Evolutionary conservation across 1,139 yeast genomes (phyloP).

Genomic region (Candida tetrigidarum): DNA sequence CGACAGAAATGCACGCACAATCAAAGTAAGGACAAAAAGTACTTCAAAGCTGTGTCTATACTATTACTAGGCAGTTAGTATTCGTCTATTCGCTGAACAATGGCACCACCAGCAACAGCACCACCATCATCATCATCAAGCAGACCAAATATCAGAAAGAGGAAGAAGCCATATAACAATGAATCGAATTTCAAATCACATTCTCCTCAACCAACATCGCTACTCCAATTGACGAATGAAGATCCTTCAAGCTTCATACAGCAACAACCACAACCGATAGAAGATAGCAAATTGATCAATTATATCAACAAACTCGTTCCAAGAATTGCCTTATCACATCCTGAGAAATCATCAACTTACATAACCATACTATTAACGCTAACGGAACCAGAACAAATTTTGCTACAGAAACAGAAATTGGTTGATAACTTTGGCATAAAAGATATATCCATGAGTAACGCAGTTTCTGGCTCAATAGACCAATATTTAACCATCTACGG

Average conservation of each 20-base stretch:
- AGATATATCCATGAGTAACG: conserved; percentile 25
- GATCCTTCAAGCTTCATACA: not conserved
- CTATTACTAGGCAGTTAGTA: too few relatives aligned
- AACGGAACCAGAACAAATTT: conserved; percentile 27
- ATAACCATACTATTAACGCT: conserved; percentile 25
- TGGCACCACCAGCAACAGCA: conserved; percentile 7
- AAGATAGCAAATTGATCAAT: conserved; percentile 15
- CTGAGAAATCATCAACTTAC: conserved; percentile 3
- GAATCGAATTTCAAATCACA: conserved; percentile 6
- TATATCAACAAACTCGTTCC: conserved; percentile 15
- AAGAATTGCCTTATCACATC: conserved; percentile 5
- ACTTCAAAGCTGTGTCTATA: too few relatives aligned
- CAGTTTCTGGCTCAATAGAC: conserved; percentile 32
- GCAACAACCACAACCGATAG: conserved; percentile 8
- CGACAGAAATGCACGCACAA: conserved; percentile 6
- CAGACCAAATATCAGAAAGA: conserved; percentile 5
- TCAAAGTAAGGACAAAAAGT: too few relatives aligned
- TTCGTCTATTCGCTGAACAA: conserved; percentile 1
- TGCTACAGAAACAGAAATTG: conserved; percentile 14
- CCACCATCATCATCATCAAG: not conserved
- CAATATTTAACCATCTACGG: conserved; percentile 34
- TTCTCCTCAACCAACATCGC: not conserved
- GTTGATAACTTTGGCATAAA: conserved; percentile 23
- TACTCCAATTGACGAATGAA: conserved; percentile 6
- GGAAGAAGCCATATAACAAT: conserved; percentile 4